These are phyloP conservation scores for Dissoconium aciculare DNA, from an alignment of 2,329 filamentous ascomycete species.

Conservation along the genomic window DNA sequence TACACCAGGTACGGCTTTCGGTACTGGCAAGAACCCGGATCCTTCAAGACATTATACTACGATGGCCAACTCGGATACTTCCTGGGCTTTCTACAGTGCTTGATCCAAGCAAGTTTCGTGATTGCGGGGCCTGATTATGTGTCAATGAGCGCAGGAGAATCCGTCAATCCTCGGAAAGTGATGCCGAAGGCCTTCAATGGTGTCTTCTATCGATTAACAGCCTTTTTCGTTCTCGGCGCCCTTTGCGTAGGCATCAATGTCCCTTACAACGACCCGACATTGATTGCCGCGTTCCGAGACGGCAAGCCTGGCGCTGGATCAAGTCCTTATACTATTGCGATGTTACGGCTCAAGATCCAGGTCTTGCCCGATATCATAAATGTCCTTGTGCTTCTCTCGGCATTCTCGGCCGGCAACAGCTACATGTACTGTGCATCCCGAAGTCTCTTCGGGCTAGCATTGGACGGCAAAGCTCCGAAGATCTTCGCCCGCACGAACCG, in stretches of 20 bases:
- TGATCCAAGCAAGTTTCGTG: constrained; percentile 56
- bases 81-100: constrained; percentile 60
- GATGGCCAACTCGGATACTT: constrained; percentile 56
- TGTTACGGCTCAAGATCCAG: constrained; percentile 48
- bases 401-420: constrained; percentile 53
- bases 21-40: constrained; percentile 50
- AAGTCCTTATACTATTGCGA: constrained; percentile 48
- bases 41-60: constrained; percentile 40
- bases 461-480: constrained; percentile 40
- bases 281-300: constrained; percentile 38
- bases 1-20: constrained; percentile 48
- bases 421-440: constrained; percentile 53
- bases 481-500: constrained; percentile 45
- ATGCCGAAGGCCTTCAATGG: constrained; percentile 64
- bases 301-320: constrained; percentile 45
- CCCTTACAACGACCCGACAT: constrained; percentile 52
- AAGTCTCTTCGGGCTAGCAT: constrained; percentile 50
- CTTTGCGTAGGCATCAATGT: constrained; percentile 59
- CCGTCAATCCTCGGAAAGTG: constrained; percentile 52
- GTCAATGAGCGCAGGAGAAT: constrained; percentile 50
- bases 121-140: constrained; percentile 55
- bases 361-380: constrained; percentile 58
- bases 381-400: constrained; percentile 45
- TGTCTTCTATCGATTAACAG: constrained; percentile 62
- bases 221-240: constrained; percentile 62